Conservation (phyloP, 1,284 basidiomycete species). For the Austroboletus novae-zelandiae region DNA sequence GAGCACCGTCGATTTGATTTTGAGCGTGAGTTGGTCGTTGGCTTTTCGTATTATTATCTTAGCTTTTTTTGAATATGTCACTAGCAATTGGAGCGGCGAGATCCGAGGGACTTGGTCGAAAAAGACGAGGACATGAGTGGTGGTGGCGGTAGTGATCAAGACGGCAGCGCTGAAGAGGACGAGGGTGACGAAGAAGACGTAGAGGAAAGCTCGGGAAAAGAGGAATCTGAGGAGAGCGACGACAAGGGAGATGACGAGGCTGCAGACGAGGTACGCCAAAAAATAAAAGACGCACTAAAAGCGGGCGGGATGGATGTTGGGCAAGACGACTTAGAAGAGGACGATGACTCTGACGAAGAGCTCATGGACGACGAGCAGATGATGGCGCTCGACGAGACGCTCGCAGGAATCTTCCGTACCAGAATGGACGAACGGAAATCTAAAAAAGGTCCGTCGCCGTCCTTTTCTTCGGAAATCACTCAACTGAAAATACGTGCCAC, state of each 20-base stretch:
- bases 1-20: slow-evolving; percentile 80
- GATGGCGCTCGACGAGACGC: slow-evolving; percentile 93
- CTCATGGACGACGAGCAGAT: slow-evolving; percentile 96
- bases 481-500: slow-evolving; percentile 22
- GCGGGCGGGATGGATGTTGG: slow-evolving; percentile 67
- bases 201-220: slow-evolving; percentile 37
- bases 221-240: slow-evolving; percentile 36
- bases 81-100: slow-evolving; percentile 79
- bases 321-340: slow-evolving; percentile 41
- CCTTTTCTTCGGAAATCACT: not conserved
- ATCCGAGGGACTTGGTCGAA: slow-evolving; percentile 55
- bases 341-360: slow-evolving; percentile 52
- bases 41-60: not conserved
- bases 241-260: slow-evolving; percentile 50
- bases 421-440: slow-evolving; percentile 62
- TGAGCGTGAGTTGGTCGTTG: slow-evolving; percentile 59
- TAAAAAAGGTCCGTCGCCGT: slow-evolving; percentile 52
- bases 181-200: slow-evolving; percentile 28
- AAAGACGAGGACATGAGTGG: slow-evolving; percentile 38
- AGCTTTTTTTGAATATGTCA: not conserved
- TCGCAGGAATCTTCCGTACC: slow-evolving; percentile 84
- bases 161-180: slow-evolving; percentile 41
- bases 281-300: slow-evolving; percentile 77
- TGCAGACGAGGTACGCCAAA: slow-evolving; percentile 70
- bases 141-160: slow-evolving; percentile 39